Conservation (phyloP, 2,329 filamentous ascomycete species). For the Didymella segeticola region DNA sequence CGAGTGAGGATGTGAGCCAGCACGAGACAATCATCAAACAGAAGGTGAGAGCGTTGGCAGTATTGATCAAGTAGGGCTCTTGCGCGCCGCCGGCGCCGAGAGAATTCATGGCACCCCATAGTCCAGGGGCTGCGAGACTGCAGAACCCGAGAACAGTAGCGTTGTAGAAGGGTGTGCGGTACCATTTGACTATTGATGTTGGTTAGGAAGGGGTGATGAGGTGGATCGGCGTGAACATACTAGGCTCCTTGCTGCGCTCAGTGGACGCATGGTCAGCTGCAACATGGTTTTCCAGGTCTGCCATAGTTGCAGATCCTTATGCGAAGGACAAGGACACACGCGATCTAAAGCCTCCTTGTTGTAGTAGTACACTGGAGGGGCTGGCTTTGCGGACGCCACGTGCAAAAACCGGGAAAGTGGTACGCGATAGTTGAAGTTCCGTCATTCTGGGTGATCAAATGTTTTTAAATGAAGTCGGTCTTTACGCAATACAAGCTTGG, state of each 20-base stretch:
- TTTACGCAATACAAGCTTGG: constrained; percentile 9
- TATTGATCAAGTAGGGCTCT: constrained; percentile 24
- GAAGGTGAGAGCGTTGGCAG: constrained; percentile 23
- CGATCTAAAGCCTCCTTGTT: too few relatives aligned
- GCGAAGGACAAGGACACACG: neutral
- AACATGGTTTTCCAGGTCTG: neutral
- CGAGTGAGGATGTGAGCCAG: constrained; percentile 18
- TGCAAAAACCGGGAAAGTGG: neutral
- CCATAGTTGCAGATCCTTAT: neutral
- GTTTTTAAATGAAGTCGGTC: constrained; percentile 1
- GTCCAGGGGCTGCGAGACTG: constrained; percentile 64
- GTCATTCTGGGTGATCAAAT: neutral
- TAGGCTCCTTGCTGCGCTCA: neutral
- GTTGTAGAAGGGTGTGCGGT: constrained; percentile 74
- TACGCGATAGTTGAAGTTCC: neutral
- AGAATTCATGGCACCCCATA: constrained; percentile 29
- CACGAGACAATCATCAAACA: constrained; percentile 22
- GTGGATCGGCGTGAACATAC: neutral
- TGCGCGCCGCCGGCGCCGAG: constrained; percentile 24
- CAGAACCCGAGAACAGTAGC: constrained; percentile 72
- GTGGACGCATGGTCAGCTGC: neutral
- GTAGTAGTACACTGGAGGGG: neutral
- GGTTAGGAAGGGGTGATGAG: neutral
- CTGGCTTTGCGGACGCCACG: constrained; percentile 1
- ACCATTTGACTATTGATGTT: constrained; percentile 65